phyloP scores from a whole-genome alignment of 441 rosid species.

The Adansonia gregorii region DNA sequence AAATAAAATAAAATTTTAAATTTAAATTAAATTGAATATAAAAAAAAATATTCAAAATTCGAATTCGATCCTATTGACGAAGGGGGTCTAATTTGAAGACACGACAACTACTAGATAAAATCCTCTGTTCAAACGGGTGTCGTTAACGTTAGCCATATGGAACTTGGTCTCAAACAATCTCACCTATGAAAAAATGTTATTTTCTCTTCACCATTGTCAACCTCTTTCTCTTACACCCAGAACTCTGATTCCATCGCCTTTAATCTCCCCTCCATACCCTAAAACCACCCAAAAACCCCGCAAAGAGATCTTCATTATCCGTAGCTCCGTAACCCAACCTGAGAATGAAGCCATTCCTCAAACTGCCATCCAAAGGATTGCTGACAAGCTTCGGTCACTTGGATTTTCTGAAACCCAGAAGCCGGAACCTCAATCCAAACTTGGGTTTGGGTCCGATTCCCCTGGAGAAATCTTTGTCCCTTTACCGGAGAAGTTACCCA shows the following conservation, averaged over 20 bases:
- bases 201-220: slow-evolving; percentile 40
- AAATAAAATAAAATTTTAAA: too few relatives aligned
- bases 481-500: slow-evolving; percentile 64
- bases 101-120: neutral
- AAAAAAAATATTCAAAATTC: too few relatives aligned
- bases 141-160: slow-evolving; percentile 15
- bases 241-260: slow-evolving; percentile 39
- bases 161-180: neutral
- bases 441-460: slow-evolving; percentile 20
- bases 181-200: slow-evolving; percentile 47
- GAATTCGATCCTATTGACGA: too few relatives aligned
- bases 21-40: too few relatives aligned
- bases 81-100: too few relatives aligned
- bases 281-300: slow-evolving; percentile 34
- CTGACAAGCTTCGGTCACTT: slow-evolving; percentile 89
- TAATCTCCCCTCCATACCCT: slow-evolving; percentile 30
- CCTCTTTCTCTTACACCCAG: slow-evolving; percentile 39
- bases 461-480: slow-evolving; percentile 89
- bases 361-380: slow-evolving; percentile 82
- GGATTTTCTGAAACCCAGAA: slow-evolving; percentile 56
- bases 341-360: slow-evolving; percentile 48
- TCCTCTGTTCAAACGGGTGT: slow-evolving; percentile 1
- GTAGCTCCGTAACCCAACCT: slow-evolving; percentile 41
- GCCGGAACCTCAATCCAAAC: slow-evolving; percentile 21
- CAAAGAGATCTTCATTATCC: slow-evolving; percentile 30